Base-by-base conservation (phyloP, 768 basidiomycete species). In the Lentinula raphanica region DNA sequence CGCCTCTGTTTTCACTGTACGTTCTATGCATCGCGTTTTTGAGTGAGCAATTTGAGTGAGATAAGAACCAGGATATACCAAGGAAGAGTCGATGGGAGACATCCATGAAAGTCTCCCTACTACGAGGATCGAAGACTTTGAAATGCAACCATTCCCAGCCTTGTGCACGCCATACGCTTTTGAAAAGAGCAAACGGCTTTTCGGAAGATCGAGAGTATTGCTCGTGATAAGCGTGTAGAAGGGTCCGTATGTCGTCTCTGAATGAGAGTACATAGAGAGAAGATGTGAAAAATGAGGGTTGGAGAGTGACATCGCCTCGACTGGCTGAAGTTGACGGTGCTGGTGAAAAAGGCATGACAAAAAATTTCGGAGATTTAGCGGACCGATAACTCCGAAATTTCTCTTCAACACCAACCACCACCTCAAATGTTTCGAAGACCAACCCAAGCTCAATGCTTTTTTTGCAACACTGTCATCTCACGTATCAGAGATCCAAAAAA, bases 111-210 rank as follows among this genome's bases (percentile, higher is more conserved):
- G 74, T 67, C 46, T 86, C 81, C 36, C 91, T 80, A 21, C 86
- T 74, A 49, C 87, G 78, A 42, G 76, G 71, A 64, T 93, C 90
- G 58, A 88, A 82, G 3, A 86, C 83, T 67, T 81, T 85, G 72
- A 93, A 80, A 65, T 92, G 89, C 44, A 90, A 69, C 81, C 83
- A 90, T 31, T 76, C 72, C 91, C 91, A 94, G 21, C 88, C 87
- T 59, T 80, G 77, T 5, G 72, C 71, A 11, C 66, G 68, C 91
- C 92, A 94, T 19, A 90, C 64, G 1, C 66, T 63, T 69, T 88
- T 92, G 81, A 92, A 94, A 19, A 85, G 73, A 2, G 74, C 63
- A 67, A 92, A 93, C 0, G 91, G 88, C 51, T 54, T 61, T 56
- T 60, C 68, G 60, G 56, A 63, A 6, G 67, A 66, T 36, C 66